Evolutionary conservation across 2,329 filamentous ascomycete genomes (phyloP), one percentile per base, ranked within the genome.

Genomic region (Fusarium aywerte): DNA sequence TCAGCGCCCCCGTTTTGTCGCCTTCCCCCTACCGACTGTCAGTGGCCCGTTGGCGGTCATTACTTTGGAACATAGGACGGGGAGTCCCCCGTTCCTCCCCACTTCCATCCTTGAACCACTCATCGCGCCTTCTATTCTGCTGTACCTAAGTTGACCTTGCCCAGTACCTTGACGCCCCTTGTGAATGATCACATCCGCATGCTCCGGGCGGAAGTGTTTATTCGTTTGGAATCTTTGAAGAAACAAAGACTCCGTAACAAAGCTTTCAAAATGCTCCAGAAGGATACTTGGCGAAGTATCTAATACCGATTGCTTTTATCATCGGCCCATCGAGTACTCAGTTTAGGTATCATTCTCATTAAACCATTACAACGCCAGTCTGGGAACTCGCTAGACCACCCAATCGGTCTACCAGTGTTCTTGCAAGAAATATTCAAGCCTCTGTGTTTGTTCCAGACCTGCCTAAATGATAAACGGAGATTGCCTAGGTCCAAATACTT

Each of bases 1-100:
- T 69, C 53, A 69, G 61, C 66, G 36, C 38, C 58, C 50, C 58
- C 58, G 23, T 31, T 25, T 25, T 27, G 21, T 38, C 52, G 58
- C 60, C 58, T 63, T 63, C 21, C 33, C 31, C 44, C 53, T 49
- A 40, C 56, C 39, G 43, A 31, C 20, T 66, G 62, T 55, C 35
- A 69, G 52, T 63, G 49, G 51, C 6, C 32, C n/a, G 11, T 29
- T 29, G n/a, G 39, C 12, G 11, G n/a, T 18, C 40, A n/a, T 35
- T 7, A 10, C 11, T 27, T 27, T 27, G 12, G 11, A 43, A 18
- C 39, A 42, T 27, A 20, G 23, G 56, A 65, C 27, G 40, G 44
- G 47, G 58, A 48, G 54, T 47, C n/a, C 32, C 21, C 32, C 51
- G 21, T 33, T 33, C 32, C 33, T 44, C 58, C 38, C 56, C 56